These are phyloP conservation scores for Diophrys appendiculata DNA, from an alignment of 73 alveolate species.

Conservation along the genomic window DNA sequence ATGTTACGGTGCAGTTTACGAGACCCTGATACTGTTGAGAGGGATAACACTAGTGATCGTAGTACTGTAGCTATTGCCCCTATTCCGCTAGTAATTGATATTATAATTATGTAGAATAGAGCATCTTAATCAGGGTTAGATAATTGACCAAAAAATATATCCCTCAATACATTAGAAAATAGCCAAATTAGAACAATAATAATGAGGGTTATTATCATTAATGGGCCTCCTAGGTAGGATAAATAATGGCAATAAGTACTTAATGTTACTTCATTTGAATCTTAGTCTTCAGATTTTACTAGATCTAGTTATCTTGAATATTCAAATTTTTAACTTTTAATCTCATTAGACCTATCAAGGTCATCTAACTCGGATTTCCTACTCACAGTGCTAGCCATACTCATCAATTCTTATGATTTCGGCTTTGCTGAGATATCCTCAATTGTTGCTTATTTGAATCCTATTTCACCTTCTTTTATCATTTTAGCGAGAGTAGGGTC, in stretches of 20 bases:
- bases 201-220: not conserved
- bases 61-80: not conserved
- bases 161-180: not conserved
- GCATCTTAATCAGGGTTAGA: not conserved
- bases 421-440: no score
- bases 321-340: no score
- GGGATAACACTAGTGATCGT: not conserved
- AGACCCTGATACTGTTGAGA: constrained; percentile 9
- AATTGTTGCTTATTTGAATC: no score
- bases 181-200: not conserved
- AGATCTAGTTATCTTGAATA: not conserved
- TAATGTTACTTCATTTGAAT: not conserved
- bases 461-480: no score
- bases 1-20: constrained; percentile 71
- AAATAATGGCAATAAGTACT: not conserved
- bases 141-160: not conserved
- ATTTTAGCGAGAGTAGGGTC: no score
- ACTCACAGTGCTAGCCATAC: no score
- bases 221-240: not conserved
- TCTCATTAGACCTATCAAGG: no score
- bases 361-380: no score
- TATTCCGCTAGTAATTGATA: not conserved
- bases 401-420: no score
- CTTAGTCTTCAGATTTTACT: not conserved
- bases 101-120: not conserved